Base-by-base conservation (phyloP, 768 basidiomycete genomes). In the Lentinula boryana region DNA sequence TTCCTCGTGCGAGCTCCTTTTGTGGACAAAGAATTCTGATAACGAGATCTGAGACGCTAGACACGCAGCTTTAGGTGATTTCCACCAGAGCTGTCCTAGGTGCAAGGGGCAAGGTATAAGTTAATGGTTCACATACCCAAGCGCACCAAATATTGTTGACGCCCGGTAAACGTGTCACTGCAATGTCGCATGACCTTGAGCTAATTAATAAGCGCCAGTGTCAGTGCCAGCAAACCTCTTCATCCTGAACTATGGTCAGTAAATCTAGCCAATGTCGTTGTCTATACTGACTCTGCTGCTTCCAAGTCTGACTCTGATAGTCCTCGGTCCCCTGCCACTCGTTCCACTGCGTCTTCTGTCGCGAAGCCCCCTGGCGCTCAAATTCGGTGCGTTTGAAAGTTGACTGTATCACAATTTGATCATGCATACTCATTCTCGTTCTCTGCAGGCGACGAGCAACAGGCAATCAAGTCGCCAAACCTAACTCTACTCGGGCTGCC, bases 401-500 rank as follows among this genome's bases (percentile, higher is more conserved):
- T 3, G 18, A 61, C 16, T 10, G 51, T 40, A 7, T 35, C 10
- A 40, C 32, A 40, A 21, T 41, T 12, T 40, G 18, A 18, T 27
- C 15, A 32, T n/a, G 3, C 55, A 23, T 27, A 56, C 43, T n/a
- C 10, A 56, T 23, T 15, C 23, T n/a, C 1, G 15, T 44, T 6
- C 38, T 23, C 21, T 32, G 16, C 61, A 93, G 91, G 67, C 87
- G 91, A 73, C 82, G 92, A 66, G 90, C 91, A 65, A 81, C 83
- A 62, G 84, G 81, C 46, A 67, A 75, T 31, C 86, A 87, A 64
- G 87, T 74, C 5, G 69, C 87, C 52, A 86, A 82, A 72, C 93
- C 95, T 27, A 95, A 94, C 71, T 95, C 93, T 1, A 73, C 88
- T 33, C 88, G 95, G 61, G 88, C 94, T 43, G 94, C 95, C 31